phyloP scores from a whole-genome alignment of 768 basidiomycete species.

The Fomitopsis serialis region DNA sequence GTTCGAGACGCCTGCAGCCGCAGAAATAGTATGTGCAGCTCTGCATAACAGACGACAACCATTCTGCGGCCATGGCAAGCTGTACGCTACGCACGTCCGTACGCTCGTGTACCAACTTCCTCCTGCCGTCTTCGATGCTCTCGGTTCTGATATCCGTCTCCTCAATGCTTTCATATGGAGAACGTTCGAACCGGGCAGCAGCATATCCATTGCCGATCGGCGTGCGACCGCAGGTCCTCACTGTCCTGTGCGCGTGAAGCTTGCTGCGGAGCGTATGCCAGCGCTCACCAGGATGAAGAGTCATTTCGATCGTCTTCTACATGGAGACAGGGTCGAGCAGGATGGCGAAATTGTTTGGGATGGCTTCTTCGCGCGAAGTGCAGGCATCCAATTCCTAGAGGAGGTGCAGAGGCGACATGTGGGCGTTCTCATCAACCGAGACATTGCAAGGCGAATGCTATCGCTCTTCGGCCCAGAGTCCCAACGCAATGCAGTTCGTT shows the following conservation, averaged over 20 bases:
- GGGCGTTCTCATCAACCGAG: conserved; percentile 39
- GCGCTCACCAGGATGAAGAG: conserved; percentile 51
- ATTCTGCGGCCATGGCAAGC: conserved; percentile 38
- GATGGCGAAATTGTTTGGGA: conserved; percentile 61
- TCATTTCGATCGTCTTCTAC: conserved; percentile 55
- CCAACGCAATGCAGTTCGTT: conserved; percentile 35
- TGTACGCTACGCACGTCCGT: conserved; percentile 51
- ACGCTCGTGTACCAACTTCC: conserved; percentile 44
- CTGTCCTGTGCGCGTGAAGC: conserved; percentile 32
- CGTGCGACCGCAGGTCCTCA: neutral
- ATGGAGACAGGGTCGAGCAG: conserved; percentile 51
- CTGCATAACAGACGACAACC: conserved; percentile 43
- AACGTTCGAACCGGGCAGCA: conserved; percentile 23
- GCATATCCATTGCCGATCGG: conserved; percentile 21
- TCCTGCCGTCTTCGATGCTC: conserved; percentile 29
- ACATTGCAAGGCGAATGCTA: conserved; percentile 37
- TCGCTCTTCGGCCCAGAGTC: conserved; percentile 48
- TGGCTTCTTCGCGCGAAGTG: conserved; percentile 43
- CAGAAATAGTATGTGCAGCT: conserved; percentile 41
- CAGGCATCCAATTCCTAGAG: conserved; percentile 41
- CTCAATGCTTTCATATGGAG: conserved; percentile 33
- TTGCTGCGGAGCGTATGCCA: conserved; percentile 46
- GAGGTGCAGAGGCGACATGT: conserved; percentile 34
- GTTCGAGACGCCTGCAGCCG: conserved; percentile 47
- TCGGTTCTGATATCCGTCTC: conserved; percentile 40